Base-by-base conservation (phyloP, 768 basidiomycete species). In the Tubosaeta brunneosetosa region DNA sequence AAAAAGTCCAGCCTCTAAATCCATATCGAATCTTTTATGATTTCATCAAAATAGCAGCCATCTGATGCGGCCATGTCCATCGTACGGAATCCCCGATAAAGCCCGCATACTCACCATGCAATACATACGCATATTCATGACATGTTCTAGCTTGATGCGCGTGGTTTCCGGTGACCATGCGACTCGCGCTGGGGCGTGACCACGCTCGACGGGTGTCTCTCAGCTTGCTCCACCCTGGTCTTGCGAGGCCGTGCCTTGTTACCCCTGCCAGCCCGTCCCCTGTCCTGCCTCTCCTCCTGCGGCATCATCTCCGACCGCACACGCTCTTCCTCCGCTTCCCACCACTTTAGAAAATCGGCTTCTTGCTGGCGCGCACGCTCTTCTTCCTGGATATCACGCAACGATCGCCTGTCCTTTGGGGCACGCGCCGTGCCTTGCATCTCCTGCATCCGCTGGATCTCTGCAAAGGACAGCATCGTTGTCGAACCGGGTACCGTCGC, bases 311-410 rank as follows among this genome's bases (percentile, higher is more conserved):
- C 84, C 32, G 72, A 57, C 57, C 71, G 76, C n/a, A 89, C 66
- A 13, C 88, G 75, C 61, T 80, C 83, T 66, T 92, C 90, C 67
- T 95, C 94, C 7, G 77, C 83, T 1, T 81, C 74, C 91, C 93
- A 97, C 94, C 94, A 97, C 59, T 74, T 79, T 66, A 94, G 66
- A 65, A 97, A 97, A 54, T 89, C 88, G 3, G 74, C 82, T 67
- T 94, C 91, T 45, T 75, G 77, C 55, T 77, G 81, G 26, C 76
- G 75, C 38, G 77, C 80, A 32, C 71, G 73, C 65, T 94, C 91
- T 65, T 97, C 92, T 53, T 85, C 82, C 66, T 95, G 93, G 41
- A 97, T 97, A 55, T 95, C 85, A 14, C 75, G 72, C 52, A 95
- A 70, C 26, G 86, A 87, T 31, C 79, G 79, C 55, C 79, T 83